phyloP scores from a whole-genome alignment of 352 stramenopile genomes.

The Phytophthora sp. region DNA sequence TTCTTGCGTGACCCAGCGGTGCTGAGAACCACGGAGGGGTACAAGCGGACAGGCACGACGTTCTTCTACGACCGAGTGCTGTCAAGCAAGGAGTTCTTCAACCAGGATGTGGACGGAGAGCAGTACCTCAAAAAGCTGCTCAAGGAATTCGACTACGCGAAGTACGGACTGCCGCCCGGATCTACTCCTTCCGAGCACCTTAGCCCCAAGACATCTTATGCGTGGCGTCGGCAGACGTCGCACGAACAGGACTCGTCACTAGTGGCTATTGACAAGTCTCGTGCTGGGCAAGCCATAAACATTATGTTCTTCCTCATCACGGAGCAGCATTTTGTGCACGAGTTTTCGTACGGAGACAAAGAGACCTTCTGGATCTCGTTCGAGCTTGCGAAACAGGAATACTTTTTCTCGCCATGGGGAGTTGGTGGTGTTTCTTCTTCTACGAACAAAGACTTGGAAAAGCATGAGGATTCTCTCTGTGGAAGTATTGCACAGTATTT shows the following conservation, averaged over 20 bases:
- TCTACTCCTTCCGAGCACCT: slow-evolving; percentile 35
- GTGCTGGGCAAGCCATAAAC: slow-evolving; percentile 37
- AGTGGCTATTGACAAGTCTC: slow-evolving; percentile 54
- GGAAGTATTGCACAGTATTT: slow-evolving; percentile 52
- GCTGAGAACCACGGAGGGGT: slow-evolving; percentile 45
- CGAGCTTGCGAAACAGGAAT: slow-evolving; percentile 42
- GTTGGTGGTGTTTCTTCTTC: slow-evolving; percentile 30
- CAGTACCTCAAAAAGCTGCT: slow-evolving; percentile 46
- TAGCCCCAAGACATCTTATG: slow-evolving; percentile 27
- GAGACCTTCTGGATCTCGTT: slow-evolving; percentile 52
- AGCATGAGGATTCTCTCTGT: slow-evolving; percentile 42
- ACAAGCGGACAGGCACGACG: slow-evolving; percentile 50
- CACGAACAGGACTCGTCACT: slow-evolving; percentile 70
- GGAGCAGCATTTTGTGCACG: slow-evolving; percentile 37
- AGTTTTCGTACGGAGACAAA: slow-evolving; percentile 51
- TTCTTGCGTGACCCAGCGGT: slow-evolving; percentile 51
- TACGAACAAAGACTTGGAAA: slow-evolving; percentile 36
- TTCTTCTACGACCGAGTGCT: slow-evolving; percentile 81
- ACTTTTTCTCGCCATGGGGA: slow-evolving; percentile 54
- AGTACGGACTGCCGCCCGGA: slow-evolving; percentile 29
- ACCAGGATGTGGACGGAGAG: slow-evolving; percentile 41
- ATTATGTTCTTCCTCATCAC: slow-evolving; percentile 63
- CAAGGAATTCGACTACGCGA: slow-evolving; percentile 46
- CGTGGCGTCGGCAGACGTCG: slow-evolving; percentile 39
- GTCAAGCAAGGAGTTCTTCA: slow-evolving; percentile 56